Base-by-base conservation (phyloP, 169 alveolate species). In the Plasmodium gallinaceum region DNA sequence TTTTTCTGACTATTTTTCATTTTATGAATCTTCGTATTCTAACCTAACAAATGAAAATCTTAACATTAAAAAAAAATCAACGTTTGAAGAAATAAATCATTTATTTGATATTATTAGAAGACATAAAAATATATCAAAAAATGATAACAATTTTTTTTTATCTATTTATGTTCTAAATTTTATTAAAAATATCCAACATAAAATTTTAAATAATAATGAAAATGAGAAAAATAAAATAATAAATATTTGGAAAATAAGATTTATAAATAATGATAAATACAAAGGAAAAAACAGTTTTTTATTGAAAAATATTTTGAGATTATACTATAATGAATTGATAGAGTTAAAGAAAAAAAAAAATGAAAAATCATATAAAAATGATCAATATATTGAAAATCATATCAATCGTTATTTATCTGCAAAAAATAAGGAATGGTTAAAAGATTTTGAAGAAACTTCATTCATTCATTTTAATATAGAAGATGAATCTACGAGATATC, bases 221-320 rank as follows among this genome's bases (percentile, higher is more conserved):
- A 51, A 9, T 48, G 65, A 39, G 4, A 80, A 65, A 32, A 62
- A 76, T 24, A 12, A 22, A 46, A 37, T 64, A 14, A 32, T 26
- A 10, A 80, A 69, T 12, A 60, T 43, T 7, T 80, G 90, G 90
- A 80, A 80, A 68, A 80, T 80, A 16, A 65, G 90, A 68, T 80
- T 80, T 72, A 68, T 80, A 3, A 68, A 54, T 20, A 80, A 57
- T 22, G 83, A 65, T 45, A 80, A 80, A 32, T 80, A 66, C 48
- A 80, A 68, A 68, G 90, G 90, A 7, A 80, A 69, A 54, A 80
- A 80, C 16, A 80, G 90, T 42, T 68, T 52, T 72, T 71, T 80
- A 37, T 12, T 80, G 22, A 80, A 80, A 32, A 80, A 80, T 48
- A 80, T 80, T 22, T 61, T 80, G 22, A 66, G 37, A 39, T 46